A percentile compares a stretch with the other conserved stretches of the same genome.
Evolutionary conservation across 768 basidiomycete species (phyloP).

Genomic region (Hericium erinaceus): DNA sequence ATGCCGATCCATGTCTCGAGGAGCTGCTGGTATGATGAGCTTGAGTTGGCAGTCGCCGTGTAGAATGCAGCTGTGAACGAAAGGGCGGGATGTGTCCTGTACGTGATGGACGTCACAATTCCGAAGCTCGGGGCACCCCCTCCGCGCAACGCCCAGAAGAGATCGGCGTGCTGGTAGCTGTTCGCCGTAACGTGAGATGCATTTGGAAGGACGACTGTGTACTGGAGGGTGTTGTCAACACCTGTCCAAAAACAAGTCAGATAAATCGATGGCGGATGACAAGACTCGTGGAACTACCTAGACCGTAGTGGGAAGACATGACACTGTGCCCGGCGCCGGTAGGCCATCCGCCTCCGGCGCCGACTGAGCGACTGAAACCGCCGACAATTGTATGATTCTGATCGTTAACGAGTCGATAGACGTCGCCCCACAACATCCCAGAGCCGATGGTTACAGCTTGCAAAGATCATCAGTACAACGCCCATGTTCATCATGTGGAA

Average conservation of each 20-base stretch:
- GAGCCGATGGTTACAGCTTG: constrained; percentile 25
- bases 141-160: constrained; percentile 47
- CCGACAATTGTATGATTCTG: constrained; percentile 37
- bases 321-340: constrained; percentile 38
- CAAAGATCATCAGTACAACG: neutral
- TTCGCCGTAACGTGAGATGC: constrained; percentile 34
- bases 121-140: constrained; percentile 44
- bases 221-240: constrained; percentile 27
- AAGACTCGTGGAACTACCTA: constrained; percentile 21
- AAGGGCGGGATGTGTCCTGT: constrained; percentile 30
- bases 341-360: constrained; percentile 40
- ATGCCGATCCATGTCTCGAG: neutral
- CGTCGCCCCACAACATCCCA: constrained; percentile 38
- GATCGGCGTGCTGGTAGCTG: constrained; percentile 29
- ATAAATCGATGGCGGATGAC: neutral
- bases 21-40: constrained; percentile 1
- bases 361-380: constrained; percentile 34
- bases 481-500: too few relatives aligned
- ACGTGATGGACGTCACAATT: constrained; percentile 37
- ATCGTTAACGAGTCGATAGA: constrained; percentile 30
- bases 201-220: constrained; percentile 33
- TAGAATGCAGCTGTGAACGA: constrained; percentile 25
- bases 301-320: constrained; percentile 30
- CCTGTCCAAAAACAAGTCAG: neutral
- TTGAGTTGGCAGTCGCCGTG: neutral